Base-by-base conservation (phyloP, 2,329 filamentous ascomycete genomes). In the Torrubiella hemipterigena region DNA sequence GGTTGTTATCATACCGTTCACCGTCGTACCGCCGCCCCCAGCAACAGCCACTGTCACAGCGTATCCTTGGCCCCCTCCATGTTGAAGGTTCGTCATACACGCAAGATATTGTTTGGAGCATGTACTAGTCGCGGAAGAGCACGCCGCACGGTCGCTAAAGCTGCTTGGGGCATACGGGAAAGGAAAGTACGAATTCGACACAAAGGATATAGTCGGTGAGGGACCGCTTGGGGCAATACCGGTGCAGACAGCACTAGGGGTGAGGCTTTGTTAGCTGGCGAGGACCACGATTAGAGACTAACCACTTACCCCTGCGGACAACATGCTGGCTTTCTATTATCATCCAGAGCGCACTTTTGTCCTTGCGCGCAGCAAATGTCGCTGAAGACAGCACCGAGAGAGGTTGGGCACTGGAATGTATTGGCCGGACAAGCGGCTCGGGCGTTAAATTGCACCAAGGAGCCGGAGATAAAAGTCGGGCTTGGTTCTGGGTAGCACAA, bases 21-120 rank as follows among this genome's bases (percentile, higher is more conserved):
- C 60, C 3, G 69, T 75, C 11, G 66, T 65, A 3, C 67, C 65
- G 10, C 63, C 62, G 3, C 64, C 63, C 10, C 63, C 64, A 1
- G 69, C 67, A 2, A 73, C 69, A 32, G 63, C 56, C 28, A 77
- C 61, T 2, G 72, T 76, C 13, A 76, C 69, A 14, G 55, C 66
- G 34, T 64, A 68, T 6, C 46, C n/a, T n/a, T n/a, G n/a, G n/a
- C n/a, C 50, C 20, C 52, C 55, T 15, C 50, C 49, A 12, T 54
- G 51, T 24, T 56, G 55, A 10, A 77, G 55, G 30, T 59, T 59
- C 9, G 58, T 52, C 6, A 72, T 61, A 44, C 73, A 77, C 4
- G 58, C 57, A 12, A 60, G 53, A 46, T 69, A 73, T 45, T 75
- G 74, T 15, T 51, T 46, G 27, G 61, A 61, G 50, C 73, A 77